These are phyloP conservation scores for Roridomyces roridus DNA, from an alignment of 768 basidiomycete genomes.

Conservation along the genomic window DNA sequence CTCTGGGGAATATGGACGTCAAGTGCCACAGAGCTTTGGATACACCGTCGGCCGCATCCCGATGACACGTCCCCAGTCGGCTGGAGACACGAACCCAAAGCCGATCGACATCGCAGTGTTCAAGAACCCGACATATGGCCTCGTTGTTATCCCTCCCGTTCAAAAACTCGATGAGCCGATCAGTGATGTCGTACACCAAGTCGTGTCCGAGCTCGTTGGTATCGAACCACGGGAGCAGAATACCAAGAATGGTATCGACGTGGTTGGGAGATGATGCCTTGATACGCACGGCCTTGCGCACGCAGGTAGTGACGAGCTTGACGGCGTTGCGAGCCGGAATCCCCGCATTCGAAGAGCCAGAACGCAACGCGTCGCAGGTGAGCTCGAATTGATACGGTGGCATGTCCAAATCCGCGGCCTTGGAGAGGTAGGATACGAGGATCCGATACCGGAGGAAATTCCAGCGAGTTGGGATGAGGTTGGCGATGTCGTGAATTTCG, in stretches of 20 bases:
- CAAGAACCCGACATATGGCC: slow-evolving; percentile 17
- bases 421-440: slow-evolving; percentile 16
- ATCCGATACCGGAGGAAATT: slow-evolving; percentile 17
- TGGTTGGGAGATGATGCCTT: slow-evolving; percentile 2
- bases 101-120: slow-evolving; percentile 16
- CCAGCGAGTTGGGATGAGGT: slow-evolving; percentile 9
- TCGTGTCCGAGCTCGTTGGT: neutral
- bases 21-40: slow-evolving; percentile 20
- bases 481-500: slow-evolving; percentile 8
- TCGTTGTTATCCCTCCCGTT: slow-evolving; percentile 14
- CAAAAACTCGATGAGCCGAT: slow-evolving; percentile 18
- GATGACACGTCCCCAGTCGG: slow-evolving; percentile 14
- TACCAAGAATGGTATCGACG: slow-evolving; percentile 18
- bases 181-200: slow-evolving; percentile 7
- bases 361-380: slow-evolving; percentile 7
- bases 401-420: slow-evolving; percentile 5
- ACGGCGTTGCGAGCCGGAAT: slow-evolving; percentile 8
- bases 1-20: slow-evolving; percentile 13
- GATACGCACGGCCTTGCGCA: slow-evolving; percentile 9
- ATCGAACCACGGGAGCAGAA: slow-evolving; percentile 22
- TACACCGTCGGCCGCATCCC: slow-evolving; percentile 7
- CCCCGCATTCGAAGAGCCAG: neutral
- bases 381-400: slow-evolving; percentile 22
- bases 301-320: slow-evolving; percentile 1
- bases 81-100: slow-evolving; percentile 12